Evolutionary conservation across 768 basidiomycete species (phyloP), one percentile per base, ranked within the genome.

Genomic region (Hericium rajendrae): DNA sequence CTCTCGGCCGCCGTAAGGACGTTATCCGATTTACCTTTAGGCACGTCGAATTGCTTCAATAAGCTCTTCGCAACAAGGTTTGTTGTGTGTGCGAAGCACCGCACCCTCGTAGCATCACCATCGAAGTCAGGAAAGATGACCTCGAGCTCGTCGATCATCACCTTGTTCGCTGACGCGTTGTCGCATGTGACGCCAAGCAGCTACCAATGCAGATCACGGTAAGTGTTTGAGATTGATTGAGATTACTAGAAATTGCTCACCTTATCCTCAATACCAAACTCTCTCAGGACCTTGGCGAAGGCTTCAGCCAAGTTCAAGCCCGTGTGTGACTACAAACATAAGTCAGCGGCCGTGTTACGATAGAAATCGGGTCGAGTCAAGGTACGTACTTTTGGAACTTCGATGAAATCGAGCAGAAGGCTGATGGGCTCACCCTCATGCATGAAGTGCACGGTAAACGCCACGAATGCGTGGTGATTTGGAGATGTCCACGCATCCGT

Each of bases 11-110:
- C 4, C 3, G 28, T 32, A 32, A 32, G 28, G 6, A 32, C 4
- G 8, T 32, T 9, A 9, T 32, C 28, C 8, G 4, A 32, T 32
- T 32, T 32, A 5, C 28, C 28, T 11, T 67, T 65, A 1, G 61
- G 58, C 8, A 71, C 53, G 28, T 77, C 72, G 62, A 77, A 77
- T 51, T 66, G 61, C 0, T 56, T 3, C 0, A 76, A 38, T 1
- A 75, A 24, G 0, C 58, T 62, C 51, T 74, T 73, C 0, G 69
- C 73, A 1, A 72, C 64, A 0, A 78, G 62, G 38, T 72, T 74
- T 15, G 76, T 24, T 2, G 73, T 63, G 53, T 78, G 77, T 0
- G 62, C 57, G 53, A 78, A 76, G 59, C 77, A 79, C 0, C 64
- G 51, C 0, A 65, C 67, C 1, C 62, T 69, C 24, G 65, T 72